A percentile compares a stretch with the other conserved stretches of the same genome.
Evolutionary conservation across 2,329 filamentous ascomycete genomes (phyloP).

Genomic region (Karstenula rhodostoma): DNA sequence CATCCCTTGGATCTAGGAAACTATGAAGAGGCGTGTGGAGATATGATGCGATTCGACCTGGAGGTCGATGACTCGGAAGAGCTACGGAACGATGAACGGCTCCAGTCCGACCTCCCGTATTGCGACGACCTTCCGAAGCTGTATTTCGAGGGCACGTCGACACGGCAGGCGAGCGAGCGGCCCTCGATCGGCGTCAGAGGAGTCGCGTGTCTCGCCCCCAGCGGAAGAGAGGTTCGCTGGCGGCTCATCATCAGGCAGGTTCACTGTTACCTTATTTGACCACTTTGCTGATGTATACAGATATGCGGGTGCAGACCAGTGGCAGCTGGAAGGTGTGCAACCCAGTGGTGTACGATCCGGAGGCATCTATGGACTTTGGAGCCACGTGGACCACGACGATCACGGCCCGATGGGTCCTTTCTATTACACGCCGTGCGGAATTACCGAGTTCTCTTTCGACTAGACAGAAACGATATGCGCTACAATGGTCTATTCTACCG

Average conservation of each 20-base stretch:
- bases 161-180: constrained; percentile 16
- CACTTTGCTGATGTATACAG: constrained; percentile 11
- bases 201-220: constrained; percentile 24
- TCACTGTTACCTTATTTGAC: not conserved
- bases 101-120: constrained; percentile 28
- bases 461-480: not conserved
- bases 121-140: constrained; percentile 32
- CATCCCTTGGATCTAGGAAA: constrained; percentile 23
- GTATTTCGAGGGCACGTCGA: constrained; percentile 30
- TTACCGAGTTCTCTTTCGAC: constrained; percentile 13
- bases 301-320: constrained; percentile 33
- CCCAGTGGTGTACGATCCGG: constrained; percentile 33
- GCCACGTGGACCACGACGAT: constrained; percentile 31
- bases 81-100: constrained; percentile 22
- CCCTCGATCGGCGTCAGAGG: constrained; percentile 27
- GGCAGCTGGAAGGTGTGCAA: constrained; percentile 37
- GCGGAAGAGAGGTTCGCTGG: constrained; percentile 31
- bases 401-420: constrained; percentile 29
- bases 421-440: constrained; percentile 23
- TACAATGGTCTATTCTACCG: not conserved
- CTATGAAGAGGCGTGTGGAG: constrained; percentile 26
- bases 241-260: constrained; percentile 31
- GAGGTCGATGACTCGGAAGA: constrained; percentile 24
- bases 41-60: constrained; percentile 30
- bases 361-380: constrained; percentile 36